Base-by-base conservation (phyloP, 805 yeast species). In the Wickerhamiella domercqiae region DNA sequence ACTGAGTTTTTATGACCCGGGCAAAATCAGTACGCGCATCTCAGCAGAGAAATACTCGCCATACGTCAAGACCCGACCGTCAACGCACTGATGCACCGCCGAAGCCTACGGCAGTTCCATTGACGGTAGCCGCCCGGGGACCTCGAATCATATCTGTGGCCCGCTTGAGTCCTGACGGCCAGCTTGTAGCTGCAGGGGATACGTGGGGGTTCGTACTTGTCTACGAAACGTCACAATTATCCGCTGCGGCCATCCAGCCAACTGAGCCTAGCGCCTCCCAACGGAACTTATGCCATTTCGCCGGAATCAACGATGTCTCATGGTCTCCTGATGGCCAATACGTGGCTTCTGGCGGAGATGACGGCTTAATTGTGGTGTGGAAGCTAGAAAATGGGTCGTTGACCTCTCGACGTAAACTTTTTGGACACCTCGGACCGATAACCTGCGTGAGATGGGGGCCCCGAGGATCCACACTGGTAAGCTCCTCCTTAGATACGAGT, bases 401-500 rank as follows among this genome's bases (percentile, higher is more conserved):
- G 29, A 47, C 40, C 21, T 47, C 50, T 15, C 37, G 62, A 29
- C 61, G 65, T 26, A 56, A 58, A 4, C 57, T 84, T 22, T 62
- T 66, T 36, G 86, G 93, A 5, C 98, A 87, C 51, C 82, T 94
- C 0, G 87, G 75, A 44, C 87, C 82, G 41, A 81, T 83, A 7
- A 75, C 81, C 1, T 63, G 78, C n/a, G 57, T 83, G 3, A 65
- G 65, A 37, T 87, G 75, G 61, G 79, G 73, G 44, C 56, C 63
- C 29, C 77, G 76, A 53, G 94, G 95, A 1, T 80, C 82, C 44
- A 56, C 90, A 17, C 54, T 90, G 13, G 73, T 80, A 18, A 71
- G 86, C 31, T 93, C 94, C 0, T 73, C 93, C 1, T 72, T 90
- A 36, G 98, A 87, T 56, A 97, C 87, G 53, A 82, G 87, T 36